Conservation (phyloP, 306 rosid species). For the Carpinus viminea region DNA sequence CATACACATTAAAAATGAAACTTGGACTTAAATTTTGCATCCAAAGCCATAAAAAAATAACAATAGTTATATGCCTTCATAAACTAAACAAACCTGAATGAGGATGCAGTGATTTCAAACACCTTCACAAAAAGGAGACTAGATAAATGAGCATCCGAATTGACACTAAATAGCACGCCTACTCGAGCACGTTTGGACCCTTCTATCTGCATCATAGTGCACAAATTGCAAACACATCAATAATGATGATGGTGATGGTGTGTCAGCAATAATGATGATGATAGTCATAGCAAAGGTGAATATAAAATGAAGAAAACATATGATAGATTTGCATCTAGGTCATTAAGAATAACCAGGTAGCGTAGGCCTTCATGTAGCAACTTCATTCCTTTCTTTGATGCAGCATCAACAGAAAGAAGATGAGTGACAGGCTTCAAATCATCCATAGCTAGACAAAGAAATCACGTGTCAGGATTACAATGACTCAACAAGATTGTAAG, state of each 20-base stretch:
- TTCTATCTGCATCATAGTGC: constrained; percentile 55
- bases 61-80: constrained; percentile 14
- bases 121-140: constrained; percentile 64
- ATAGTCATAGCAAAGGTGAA: constrained; percentile 14
- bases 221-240: constrained; percentile 16
- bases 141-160: constrained; percentile 49
- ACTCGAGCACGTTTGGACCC: constrained; percentile 76
- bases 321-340: constrained; percentile 18
- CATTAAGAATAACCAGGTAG: constrained; percentile 65
- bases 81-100: constrained; percentile 61
- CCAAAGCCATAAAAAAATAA: not conserved
- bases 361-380: constrained; percentile 76
- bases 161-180: constrained; percentile 68
- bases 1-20: constrained; percentile 26
- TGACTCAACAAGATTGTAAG: constrained; percentile 13
- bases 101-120: constrained; percentile 69
- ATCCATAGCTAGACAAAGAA: constrained; percentile 65
- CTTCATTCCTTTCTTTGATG: constrained; percentile 69
- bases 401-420: constrained; percentile 70
- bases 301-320: constrained; percentile 21
- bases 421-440: constrained; percentile 95
- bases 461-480: constrained; percentile 32
- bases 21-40: constrained; percentile 1
- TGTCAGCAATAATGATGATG: constrained; percentile 6
- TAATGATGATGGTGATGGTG: constrained; percentile 25